Base-by-base conservation (phyloP, 108 stramenopile species). In the Aurantiochytrium sp. region DNA sequence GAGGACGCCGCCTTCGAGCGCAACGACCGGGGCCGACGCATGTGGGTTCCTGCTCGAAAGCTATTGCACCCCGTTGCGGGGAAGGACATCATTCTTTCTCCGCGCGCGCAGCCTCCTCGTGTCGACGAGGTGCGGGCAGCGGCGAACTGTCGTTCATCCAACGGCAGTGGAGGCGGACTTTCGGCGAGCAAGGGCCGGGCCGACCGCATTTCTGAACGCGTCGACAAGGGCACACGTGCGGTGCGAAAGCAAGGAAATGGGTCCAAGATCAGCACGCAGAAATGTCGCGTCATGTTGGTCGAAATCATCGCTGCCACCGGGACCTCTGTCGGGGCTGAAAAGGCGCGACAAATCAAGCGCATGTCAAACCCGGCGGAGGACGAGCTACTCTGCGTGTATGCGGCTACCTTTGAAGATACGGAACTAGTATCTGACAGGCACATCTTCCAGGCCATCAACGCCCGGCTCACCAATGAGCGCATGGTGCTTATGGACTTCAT, bases 151-250 rank as follows among this genome's bases (percentile, higher is more conserved):
- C n/a, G n/a, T n/a, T n/a, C 8, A 30, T 65, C 15, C 34, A 65
- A 27, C 8, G 2, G 4, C 59, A 27, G 24, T 10, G 32, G 34
- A 15, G 32, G 59, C 10, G 22, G 12, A 65, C 6, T 10, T 19
- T 6, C 2, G 32, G 59, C 8, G 22, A 30, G 10, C 15, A 19
- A 17, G n/a, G 19, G 4, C 42, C 42, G 42, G 3, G 73, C 4
- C 10, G 24, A 81, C 45, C 73, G 41, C 73, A 39, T 81, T 27
- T 22, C 42, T 42, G 73, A 48, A 4, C 21, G 42, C 2, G 73
- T 81, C 45, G 73, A 81, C 73, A 81, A 41, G 39, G 73, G 73
- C 8, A 48, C 42, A 81, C 73, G 73, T 27, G 42, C 39, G 30
- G n/a, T 81, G 32, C 42, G 32, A 27, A 48, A 81, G n/a, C 12